Conservation (phyloP, 768 basidiomycete species). For the Termitomyces sp. region DNA sequence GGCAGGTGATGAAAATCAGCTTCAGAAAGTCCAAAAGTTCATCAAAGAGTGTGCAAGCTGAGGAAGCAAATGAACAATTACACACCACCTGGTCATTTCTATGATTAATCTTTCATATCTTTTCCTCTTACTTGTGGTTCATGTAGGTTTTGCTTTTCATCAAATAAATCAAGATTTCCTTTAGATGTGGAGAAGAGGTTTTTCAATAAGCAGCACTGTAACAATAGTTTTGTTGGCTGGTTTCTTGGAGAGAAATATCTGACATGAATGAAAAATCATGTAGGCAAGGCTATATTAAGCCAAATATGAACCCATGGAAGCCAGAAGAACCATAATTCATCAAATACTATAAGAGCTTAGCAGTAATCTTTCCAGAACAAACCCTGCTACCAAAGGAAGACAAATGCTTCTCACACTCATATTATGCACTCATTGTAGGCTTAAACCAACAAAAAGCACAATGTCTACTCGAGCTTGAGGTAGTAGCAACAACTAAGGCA, state of each 20-base stretch:
- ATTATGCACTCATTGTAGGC: too few species aligned
- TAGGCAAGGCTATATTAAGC: too few species aligned
- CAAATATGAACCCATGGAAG: too few species aligned
- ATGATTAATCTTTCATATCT: neutral
- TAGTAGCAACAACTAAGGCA: too few species aligned
- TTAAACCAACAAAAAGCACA: too few species aligned
- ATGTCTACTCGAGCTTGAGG: too few species aligned
- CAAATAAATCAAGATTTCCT: neutral
- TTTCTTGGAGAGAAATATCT: neutral
- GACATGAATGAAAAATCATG: neutral
- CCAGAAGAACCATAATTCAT: too few species aligned
- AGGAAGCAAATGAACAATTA: neutral
- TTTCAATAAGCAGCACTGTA: neutral
- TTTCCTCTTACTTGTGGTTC: neutral
- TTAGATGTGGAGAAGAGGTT: neutral
- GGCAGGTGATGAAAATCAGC: neutral
- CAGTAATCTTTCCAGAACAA: too few species aligned
- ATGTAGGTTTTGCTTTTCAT: neutral
- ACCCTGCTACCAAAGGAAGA: too few species aligned
- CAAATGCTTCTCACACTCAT: too few species aligned
- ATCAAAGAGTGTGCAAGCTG: neutral
- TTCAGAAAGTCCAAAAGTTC: neutral
- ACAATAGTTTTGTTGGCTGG: neutral
- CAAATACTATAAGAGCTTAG: too few species aligned
- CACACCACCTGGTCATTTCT: neutral